phyloP scores from a whole-genome alignment of 2,329 filamentous ascomycete species.

The Gliomastix tumulicola region DNA sequence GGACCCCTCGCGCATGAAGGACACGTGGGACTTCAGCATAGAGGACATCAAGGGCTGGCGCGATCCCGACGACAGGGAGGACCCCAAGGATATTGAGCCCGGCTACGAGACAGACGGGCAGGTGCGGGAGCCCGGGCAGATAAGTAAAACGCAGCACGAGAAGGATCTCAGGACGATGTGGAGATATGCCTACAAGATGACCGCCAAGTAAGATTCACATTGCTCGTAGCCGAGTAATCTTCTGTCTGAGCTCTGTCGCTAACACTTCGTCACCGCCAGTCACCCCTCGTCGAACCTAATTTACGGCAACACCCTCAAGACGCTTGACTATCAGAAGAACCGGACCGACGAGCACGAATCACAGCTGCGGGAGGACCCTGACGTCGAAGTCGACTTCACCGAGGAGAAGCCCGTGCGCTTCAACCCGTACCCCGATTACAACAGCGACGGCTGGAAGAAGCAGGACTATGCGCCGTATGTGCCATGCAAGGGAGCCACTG shows the following conservation, averaged over 20 bases:
- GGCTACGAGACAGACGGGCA: slow-evolving; percentile 29
- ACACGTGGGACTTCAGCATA: slow-evolving; percentile 24
- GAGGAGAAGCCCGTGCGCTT: slow-evolving; percentile 48
- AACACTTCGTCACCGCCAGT: slow-evolving; percentile 21
- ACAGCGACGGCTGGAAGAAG: slow-evolving; percentile 51
- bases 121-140: slow-evolving; percentile 18
- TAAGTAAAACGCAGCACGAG: slow-evolving; percentile 27
- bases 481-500: slow-evolving; percentile 58
- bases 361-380: slow-evolving; percentile 22
- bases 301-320: slow-evolving; percentile 49
- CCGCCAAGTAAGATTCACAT: slow-evolving; percentile 27
- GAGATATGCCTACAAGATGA: slow-evolving; percentile 30
- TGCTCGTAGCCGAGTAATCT: neutral
- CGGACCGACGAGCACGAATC: slow-evolving; percentile 20
- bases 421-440: slow-evolving; percentile 67
- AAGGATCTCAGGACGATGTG: slow-evolving; percentile 34
- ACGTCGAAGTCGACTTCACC: slow-evolving; percentile 29
- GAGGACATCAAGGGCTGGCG: slow-evolving; percentile 25
- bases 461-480: slow-evolving; percentile 51
- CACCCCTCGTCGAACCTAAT: slow-evolving; percentile 40
- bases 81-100: slow-evolving; percentile 23
- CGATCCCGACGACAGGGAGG: slow-evolving; percentile 25
- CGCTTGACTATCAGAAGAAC: slow-evolving; percentile 32
- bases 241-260: neutral
- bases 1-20: no score